Evolutionary conservation across 345 rosid species (phyloP), one percentile per base, ranked within the genome.

Genomic region (Dipteronia sinensis): DNA sequence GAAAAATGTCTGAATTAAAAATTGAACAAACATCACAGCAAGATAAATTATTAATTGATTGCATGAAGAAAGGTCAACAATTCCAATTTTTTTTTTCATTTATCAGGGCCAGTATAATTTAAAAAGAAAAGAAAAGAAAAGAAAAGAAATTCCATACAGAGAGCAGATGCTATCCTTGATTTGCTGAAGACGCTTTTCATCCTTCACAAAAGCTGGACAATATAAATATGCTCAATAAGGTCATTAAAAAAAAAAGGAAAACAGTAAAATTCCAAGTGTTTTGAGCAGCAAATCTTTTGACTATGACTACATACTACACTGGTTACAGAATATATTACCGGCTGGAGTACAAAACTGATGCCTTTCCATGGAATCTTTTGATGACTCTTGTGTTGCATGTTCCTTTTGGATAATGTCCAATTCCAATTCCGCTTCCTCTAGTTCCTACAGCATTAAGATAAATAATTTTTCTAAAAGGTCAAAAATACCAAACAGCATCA

Each of bases 361-460:
- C 62, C 74, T 84, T 62, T 81, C 86, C 64, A 72, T 74, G 70
- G 78, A 82, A 78, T 67, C 76, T 79, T 72, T 79, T 17, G 77
- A 73, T 63, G 87, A 76, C 76, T 86, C 87, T 42, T 67, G 75
- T 12, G 68, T 59, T 29, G 74, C 81, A 72, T 77, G 69, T 68
- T 88, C 95, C 72, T 86, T 87, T 77, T 66, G 86, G 80, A 93
- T 74, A 73, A 93, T 74, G 40, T 90, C 92, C 71, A 91, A 77
- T 77, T 93, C 95, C 61, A 93, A 77, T 80, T 93, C 94, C 79
- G 91, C 95, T 87, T 90, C 93, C 81, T 91, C 90, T 49, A 87
- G 87, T 82, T 86, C 92, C 98, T 93, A 74, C 74, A 80, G 73
- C 55, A 77, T 73, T 66, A 71, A 61, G 29, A 77, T 63, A 62